Evolutionary conservation across 2,329 filamentous ascomycete species (phyloP).

Genomic region (Talaromyces sp.): DNA sequence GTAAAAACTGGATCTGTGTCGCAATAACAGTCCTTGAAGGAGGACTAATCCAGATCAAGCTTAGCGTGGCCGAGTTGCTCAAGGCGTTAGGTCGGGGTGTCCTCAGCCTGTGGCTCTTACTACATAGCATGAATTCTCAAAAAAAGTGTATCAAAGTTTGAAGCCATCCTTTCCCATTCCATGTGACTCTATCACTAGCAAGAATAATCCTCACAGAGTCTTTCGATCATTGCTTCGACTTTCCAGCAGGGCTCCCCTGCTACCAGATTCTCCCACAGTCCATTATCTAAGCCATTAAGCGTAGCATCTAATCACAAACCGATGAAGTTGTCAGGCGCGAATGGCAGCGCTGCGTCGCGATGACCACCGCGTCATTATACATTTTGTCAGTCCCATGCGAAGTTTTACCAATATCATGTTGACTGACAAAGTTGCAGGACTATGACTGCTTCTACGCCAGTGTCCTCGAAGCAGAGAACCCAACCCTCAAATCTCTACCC

Average conservation of each 20-base stretch:
- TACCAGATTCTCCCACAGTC: too few species aligned
- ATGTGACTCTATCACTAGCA: too few species aligned
- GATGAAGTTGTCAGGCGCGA: conserved; percentile 8
- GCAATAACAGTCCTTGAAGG: neutral
- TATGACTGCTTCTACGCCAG: conserved; percentile 85
- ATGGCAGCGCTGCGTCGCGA: conserved; percentile 38
- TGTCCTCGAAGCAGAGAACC: conserved; percentile 78
- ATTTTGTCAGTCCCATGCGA: conserved; percentile 62
- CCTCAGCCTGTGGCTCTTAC: neutral
- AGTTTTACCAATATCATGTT: neutral
- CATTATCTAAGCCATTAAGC: too few species aligned
- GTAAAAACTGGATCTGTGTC: too few species aligned
- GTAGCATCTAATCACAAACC: neutral
- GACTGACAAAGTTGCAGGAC: conserved; percentile 32
- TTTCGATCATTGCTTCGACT: too few species aligned
- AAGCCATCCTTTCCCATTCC: too few species aligned
- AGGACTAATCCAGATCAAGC: neutral
- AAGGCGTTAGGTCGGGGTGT: neutral
- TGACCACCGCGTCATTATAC: conserved; percentile 68
- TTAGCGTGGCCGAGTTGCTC: neutral
- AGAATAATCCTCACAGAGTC: too few species aligned
- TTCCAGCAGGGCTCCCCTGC: too few species aligned
- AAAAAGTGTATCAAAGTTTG: too few species aligned
- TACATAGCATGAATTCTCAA: too few species aligned
- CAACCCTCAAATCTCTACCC: conserved; percentile 66